Evolutionary conservation across 2,329 filamentous ascomycete species (phyloP), one percentile per base, ranked within the genome.

Genomic region (Colletotrichum sp.): DNA sequence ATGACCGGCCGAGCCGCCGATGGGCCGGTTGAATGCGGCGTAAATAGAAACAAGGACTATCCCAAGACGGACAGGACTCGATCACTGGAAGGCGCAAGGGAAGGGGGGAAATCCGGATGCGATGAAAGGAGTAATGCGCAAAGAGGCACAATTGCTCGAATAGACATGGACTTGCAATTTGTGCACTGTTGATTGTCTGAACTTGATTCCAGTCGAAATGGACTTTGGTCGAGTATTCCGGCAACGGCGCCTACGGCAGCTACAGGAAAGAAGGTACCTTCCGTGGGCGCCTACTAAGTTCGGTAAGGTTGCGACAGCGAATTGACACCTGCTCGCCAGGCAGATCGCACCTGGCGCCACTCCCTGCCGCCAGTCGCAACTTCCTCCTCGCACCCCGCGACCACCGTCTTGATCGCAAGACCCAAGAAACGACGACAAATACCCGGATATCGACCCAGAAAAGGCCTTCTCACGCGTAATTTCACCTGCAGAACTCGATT

Each of bases 351-450:
- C 66, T 68, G 66, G 52, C 32, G 9, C 34, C 62, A 36, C 52
- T 28, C 12, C 52, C 32, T 5, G 62, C 24, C 34, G 9, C 6
- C 26, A 52, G 18, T 15, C 44, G 16, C 18, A 28, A 30, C 39
- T 26, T 68, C 66, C 66, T 60, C 52, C 15, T 68, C 18, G n/a
- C 30, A 60, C 52, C 55, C 52, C 66, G 66, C 66, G 66, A 68
- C 21, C 3, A 15, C 16, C 32, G 52, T 34, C 52, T 44, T 39
- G 32, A 60, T 60, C 52, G 21, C 36, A 28, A n/a, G 34, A 18
- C 32, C 12, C 32, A 30, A 8, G 8, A 30, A 44, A 8, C 30
- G 18, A 13, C 52, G 15, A 39, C 16, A 12, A 44, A 26, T 4
- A 21, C 16, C 16, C 6, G 0, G 18, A 44, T 21, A 15, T 12